Evolutionary conservation across 2,329 filamentous ascomycete species (phyloP).

Genomic region (Neocatenulostroma microsporum): DNA sequence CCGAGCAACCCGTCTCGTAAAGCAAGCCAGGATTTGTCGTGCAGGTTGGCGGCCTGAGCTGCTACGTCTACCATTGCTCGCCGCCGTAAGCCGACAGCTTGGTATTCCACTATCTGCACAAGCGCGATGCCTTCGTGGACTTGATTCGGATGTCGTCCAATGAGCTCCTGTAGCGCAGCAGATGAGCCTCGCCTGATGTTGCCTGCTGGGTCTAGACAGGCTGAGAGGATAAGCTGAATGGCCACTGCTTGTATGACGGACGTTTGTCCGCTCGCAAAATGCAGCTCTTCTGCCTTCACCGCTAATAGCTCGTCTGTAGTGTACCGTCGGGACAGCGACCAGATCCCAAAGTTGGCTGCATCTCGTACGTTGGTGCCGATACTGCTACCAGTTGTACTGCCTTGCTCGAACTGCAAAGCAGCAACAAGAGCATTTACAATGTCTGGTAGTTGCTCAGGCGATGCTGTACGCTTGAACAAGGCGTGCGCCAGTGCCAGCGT

Average conservation of each 20-base stretch:
- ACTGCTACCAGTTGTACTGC: constrained; percentile 74
- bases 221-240: constrained; percentile 70
- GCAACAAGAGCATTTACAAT: constrained; percentile 71
- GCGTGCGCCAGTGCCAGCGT: constrained; percentile 81
- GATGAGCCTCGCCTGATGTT: constrained; percentile 91
- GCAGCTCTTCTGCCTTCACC: constrained; percentile 39
- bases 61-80: constrained; percentile 75
- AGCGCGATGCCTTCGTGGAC: constrained; percentile 73
- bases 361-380: constrained; percentile 87
- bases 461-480: constrained; percentile 75
- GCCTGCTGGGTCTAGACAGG: constrained; percentile 79
- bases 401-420: constrained; percentile 81
- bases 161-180: constrained; percentile 85
- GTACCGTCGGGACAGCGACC: constrained; percentile 84
- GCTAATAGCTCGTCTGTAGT: constrained; percentile 66
- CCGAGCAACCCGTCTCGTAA: constrained; percentile 63
- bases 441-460: constrained; percentile 59
- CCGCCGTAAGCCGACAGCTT: constrained; percentile 79
- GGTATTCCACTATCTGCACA: constrained; percentile 87
- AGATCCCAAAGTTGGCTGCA: constrained; percentile 92
- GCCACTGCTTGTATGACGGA: constrained; percentile 59
- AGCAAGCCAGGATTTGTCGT: constrained; percentile 56
- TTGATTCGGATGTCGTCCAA: constrained; percentile 84
- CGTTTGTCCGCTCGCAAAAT: constrained; percentile 4
- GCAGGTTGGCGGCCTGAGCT: constrained; percentile 58